Evolutionary conservation across 2,329 filamentous ascomycete species (phyloP).

Genomic region (Alternaria sp.): DNA sequence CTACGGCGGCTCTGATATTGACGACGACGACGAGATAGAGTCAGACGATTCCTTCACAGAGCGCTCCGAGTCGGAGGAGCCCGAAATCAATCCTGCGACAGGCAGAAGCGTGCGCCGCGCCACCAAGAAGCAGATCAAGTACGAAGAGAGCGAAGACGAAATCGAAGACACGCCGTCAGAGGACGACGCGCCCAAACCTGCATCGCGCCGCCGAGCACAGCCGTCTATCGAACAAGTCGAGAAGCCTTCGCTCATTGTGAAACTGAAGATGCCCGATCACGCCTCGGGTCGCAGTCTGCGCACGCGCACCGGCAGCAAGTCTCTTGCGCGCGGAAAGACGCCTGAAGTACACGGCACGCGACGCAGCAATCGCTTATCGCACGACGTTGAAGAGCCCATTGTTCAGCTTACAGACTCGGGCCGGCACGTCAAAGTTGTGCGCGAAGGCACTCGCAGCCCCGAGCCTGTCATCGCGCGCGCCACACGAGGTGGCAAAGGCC

Average conservation of each 20-base stretch:
- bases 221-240: slow-evolving; percentile 39
- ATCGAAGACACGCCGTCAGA: slow-evolving; percentile 52
- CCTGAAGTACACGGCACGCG: slow-evolving; percentile 53
- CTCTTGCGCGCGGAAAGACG: slow-evolving; percentile 48
- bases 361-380: slow-evolving; percentile 67
- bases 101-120: slow-evolving; percentile 65
- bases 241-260: slow-evolving; percentile 52
- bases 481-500: slow-evolving; percentile 58
- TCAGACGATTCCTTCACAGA: slow-evolving; percentile 56
- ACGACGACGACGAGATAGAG: slow-evolving; percentile 60
- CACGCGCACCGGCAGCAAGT: slow-evolving; percentile 53
- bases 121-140: slow-evolving; percentile 64
- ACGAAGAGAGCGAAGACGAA: slow-evolving; percentile 64
- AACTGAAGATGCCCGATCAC: slow-evolving; percentile 50
- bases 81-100: slow-evolving; percentile 64
- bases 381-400: slow-evolving; percentile 65
- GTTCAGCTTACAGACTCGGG: slow-evolving; percentile 68
- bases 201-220: slow-evolving; percentile 32
- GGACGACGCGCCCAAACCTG: slow-evolving; percentile 34
- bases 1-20: slow-evolving; percentile 49
- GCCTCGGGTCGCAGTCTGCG: slow-evolving; percentile 40
- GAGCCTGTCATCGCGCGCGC: slow-evolving; percentile 55
- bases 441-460: slow-evolving; percentile 62
- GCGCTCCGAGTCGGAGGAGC: slow-evolving; percentile 54
- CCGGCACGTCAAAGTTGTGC: slow-evolving; percentile 63